phyloP scores from a whole-genome alignment of 2,329 filamentous ascomycete species.

The Sarocladium brachiariae region DNA sequence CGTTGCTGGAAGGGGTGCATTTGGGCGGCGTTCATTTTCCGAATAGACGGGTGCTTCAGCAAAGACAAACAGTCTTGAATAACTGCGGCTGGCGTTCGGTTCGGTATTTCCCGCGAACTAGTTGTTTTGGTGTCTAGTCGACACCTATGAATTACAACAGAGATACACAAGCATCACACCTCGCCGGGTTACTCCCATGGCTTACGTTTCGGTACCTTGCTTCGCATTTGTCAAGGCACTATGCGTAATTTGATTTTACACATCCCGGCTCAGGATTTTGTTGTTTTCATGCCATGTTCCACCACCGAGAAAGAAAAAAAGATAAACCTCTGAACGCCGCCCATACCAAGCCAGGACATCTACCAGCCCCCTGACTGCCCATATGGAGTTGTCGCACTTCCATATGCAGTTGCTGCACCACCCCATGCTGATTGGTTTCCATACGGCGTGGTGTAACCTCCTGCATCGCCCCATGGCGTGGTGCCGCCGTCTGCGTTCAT shows the following conservation, averaged over 20 bases:
- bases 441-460: conserved; percentile 63
- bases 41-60: background rate
- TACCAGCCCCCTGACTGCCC: conserved; percentile 41
- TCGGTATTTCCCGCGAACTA: background rate
- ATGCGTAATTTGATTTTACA: too few species aligned
- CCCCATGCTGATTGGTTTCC: conserved; percentile 60
- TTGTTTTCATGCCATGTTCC: background rate
- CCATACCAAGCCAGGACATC: background rate
- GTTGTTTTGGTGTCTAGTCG: background rate
- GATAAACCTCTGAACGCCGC: conserved; percentile 12
- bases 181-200: too few species aligned
- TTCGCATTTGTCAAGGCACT: conserved; percentile 9
- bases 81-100: background rate
- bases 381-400: conserved; percentile 46
- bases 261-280: conserved; percentile 3
- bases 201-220: background rate
- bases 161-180: background rate
- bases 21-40: conserved; percentile 7
- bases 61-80: background rate
- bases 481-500: conserved; percentile 51
- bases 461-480: conserved; percentile 41
- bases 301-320: conserved; percentile 8
- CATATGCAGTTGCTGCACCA: conserved; percentile 38
- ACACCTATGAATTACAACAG: background rate
- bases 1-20: conserved; percentile 9